Evolutionary conservation across 495 filamentous ascomycete genomes (phyloP).

Genomic region (Aspergillus sparsus): DNA sequence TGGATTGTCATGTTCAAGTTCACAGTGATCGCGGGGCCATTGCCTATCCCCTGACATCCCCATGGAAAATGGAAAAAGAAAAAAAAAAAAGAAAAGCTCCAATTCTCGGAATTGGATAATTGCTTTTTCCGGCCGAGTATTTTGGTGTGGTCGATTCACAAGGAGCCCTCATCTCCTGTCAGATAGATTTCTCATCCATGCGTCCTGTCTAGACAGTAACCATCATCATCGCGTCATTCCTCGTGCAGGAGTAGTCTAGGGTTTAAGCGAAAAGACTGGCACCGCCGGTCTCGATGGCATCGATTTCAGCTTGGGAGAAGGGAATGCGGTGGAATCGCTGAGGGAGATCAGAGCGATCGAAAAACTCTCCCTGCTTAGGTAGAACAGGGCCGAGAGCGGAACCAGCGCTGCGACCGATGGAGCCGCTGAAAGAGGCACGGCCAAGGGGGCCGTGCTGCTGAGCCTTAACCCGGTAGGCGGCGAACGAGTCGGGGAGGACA

Average conservation of each 20-base stretch:
- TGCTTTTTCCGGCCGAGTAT: background rate
- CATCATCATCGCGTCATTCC: conserved; percentile 25
- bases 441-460: conserved; percentile 89
- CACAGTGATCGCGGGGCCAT: conserved; percentile 2
- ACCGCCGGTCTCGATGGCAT: conserved; percentile 90
- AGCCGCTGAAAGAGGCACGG: conserved; percentile 45
- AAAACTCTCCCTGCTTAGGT: conserved; percentile 72
- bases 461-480: conserved; percentile 85
- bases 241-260: conserved; percentile 6
- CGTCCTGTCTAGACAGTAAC: conserved; percentile 18
- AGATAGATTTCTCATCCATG: conserved; percentile 16
- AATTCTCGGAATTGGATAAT: conserved; percentile 2
- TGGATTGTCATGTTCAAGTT: conserved; percentile 7
- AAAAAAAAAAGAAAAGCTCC: background rate
- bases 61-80: too few species aligned
- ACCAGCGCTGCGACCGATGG: conserved; percentile 66
- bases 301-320: conserved; percentile 81
- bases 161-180: conserved; percentile 10
- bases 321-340: conserved; percentile 72
- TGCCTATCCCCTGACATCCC: background rate
- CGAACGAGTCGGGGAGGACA: conserved; percentile 72
- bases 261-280: conserved; percentile 64
- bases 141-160: background rate
- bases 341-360: conserved; percentile 88
- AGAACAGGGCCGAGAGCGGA: conserved; percentile 68